Evolutionary conservation across 805 yeast genomes (phyloP).

Genomic region (Cyberlindnera lachancei): DNA sequence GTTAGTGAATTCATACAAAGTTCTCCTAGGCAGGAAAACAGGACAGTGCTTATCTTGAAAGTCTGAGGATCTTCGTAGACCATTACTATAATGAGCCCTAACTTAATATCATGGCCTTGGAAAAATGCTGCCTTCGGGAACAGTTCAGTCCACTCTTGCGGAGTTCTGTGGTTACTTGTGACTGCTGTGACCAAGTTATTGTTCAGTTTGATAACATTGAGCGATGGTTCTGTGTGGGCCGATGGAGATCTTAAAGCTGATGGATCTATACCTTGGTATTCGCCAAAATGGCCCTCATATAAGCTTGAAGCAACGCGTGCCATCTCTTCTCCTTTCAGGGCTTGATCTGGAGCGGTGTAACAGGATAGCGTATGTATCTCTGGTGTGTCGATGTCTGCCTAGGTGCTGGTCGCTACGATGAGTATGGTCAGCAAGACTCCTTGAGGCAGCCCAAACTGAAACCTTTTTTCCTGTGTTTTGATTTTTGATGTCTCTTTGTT

Average conservation of each 20-base stretch:
- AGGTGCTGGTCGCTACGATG: too few relatives aligned
- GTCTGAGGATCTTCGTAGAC: constrained; percentile 42
- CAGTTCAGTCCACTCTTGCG: constrained; percentile 33
- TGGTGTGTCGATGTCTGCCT: too few relatives aligned
- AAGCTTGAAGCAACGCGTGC: constrained; percentile 19
- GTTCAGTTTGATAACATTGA: constrained; percentile 17
- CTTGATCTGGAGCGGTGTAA: too few relatives aligned
- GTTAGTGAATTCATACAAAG: constrained; percentile 52
- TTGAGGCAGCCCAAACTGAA: too few relatives aligned
- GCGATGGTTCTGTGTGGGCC: constrained; percentile 21
- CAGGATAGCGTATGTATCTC: too few relatives aligned
- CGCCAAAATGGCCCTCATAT: constrained; percentile 17
- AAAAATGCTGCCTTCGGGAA: constrained; percentile 46
- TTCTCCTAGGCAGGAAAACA: constrained; percentile 62
- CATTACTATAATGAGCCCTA: constrained; percentile 38
- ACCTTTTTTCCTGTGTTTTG: too few relatives aligned
- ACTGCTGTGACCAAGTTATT: constrained; percentile 13
- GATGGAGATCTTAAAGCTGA: too few relatives aligned
- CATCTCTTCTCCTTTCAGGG: constrained; percentile 4
- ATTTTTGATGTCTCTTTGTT: too few relatives aligned
- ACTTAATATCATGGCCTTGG: constrained; percentile 39
- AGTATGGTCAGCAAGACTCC: too few relatives aligned
- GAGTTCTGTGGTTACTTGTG: constrained; percentile 14
- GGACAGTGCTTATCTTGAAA: constrained; percentile 41
- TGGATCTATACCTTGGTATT: constrained; percentile 3